A percentile compares a stretch with the other conserved stretches of the same genome.
These are phyloP conservation scores for Pseudodiploospora longispora DNA, from an alignment of 2,329 filamentous ascomycete genomes.

Conservation along the genomic window DNA sequence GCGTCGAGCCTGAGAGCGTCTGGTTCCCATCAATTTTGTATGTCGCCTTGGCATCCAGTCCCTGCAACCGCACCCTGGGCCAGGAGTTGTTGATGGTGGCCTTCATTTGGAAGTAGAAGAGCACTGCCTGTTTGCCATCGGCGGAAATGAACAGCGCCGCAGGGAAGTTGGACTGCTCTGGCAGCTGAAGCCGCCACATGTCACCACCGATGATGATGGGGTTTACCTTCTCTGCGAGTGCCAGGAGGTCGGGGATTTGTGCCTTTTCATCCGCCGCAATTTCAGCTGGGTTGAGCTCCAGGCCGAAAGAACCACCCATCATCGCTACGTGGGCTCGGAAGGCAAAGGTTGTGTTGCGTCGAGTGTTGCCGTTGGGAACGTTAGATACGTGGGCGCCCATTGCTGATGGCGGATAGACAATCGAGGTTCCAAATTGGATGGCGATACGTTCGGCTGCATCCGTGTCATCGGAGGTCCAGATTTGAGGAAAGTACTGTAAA, in stretches of 20 bases:
- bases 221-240: conserved; percentile 46
- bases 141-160: conserved; percentile 50
- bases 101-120: conserved; percentile 54
- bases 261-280: conserved; percentile 43
- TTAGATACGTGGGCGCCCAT: conserved; percentile 60
- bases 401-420: conserved; percentile 52
- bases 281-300: conserved; percentile 51
- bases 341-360: conserved; percentile 44
- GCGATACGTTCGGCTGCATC: conserved; percentile 52
- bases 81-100: conserved; percentile 41
- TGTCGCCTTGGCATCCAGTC: conserved; percentile 43
- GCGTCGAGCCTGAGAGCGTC: conserved; percentile 47
- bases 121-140: conserved; percentile 39
- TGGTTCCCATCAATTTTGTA: conserved; percentile 46
- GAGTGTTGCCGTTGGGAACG: conserved; percentile 50
- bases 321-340: conserved; percentile 60
- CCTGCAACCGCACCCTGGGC: conserved; percentile 47
- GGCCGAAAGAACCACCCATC: conserved; percentile 60
- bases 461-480: conserved; percentile 59
- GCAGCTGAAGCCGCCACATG: conserved; percentile 51
- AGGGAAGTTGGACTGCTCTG: conserved; percentile 53
- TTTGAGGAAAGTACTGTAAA: conserved; percentile 56
- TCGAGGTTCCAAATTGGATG: conserved; percentile 56
- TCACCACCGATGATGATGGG: conserved; percentile 51
- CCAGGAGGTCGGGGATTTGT: conserved; percentile 46